Percentiles rank a stretch among this genome's conserved stretches.
Conservation (phyloP, 2,329 filamentous ascomycete genomes). For the Stagonosporopsis cucurbitacearum region DNA sequence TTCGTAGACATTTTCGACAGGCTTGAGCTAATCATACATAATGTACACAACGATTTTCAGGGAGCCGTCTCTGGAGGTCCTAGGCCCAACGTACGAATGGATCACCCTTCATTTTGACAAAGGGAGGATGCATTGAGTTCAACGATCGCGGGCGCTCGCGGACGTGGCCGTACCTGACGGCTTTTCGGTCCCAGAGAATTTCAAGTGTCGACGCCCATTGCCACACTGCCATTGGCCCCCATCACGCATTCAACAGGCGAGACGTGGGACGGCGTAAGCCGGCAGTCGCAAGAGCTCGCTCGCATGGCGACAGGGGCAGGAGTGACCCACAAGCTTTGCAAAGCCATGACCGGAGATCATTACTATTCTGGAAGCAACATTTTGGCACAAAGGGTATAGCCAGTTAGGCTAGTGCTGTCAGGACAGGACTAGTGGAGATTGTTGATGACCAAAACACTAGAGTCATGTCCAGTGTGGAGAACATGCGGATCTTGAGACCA, state of each 20-base stretch:
- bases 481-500: slow-evolving; percentile 10
- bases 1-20: neutral
- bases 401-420: neutral
- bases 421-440: neutral
- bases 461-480: slow-evolving; percentile 16
- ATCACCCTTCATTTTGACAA: neutral
- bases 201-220: neutral
- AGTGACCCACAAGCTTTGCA: slow-evolving; percentile 14
- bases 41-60: neutral
- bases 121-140: neutral
- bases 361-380: neutral
- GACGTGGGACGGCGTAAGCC: slow-evolving; percentile 5
- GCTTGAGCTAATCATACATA: slow-evolving; percentile 8
- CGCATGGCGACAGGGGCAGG: slow-evolving; percentile 17
- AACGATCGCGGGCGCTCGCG: slow-evolving; percentile 12
- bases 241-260: neutral
- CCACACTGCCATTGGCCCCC: neutral
- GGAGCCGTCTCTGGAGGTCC: neutral
- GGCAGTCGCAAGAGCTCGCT: slow-evolving; percentile 6
- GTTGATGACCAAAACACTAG: neutral
- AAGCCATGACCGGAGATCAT: slow-evolving; percentile 5
- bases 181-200: slow-evolving; percentile 11
- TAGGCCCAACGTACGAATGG: neutral
- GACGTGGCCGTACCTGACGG: slow-evolving; percentile 1
- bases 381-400: slow-evolving; percentile 1